Percentiles rank a stretch among this genome's conserved stretches.
These are phyloP conservation scores for Diaporthe sp. DNA, from an alignment of 2,329 filamentous ascomycete species.

Conservation along the genomic window DNA sequence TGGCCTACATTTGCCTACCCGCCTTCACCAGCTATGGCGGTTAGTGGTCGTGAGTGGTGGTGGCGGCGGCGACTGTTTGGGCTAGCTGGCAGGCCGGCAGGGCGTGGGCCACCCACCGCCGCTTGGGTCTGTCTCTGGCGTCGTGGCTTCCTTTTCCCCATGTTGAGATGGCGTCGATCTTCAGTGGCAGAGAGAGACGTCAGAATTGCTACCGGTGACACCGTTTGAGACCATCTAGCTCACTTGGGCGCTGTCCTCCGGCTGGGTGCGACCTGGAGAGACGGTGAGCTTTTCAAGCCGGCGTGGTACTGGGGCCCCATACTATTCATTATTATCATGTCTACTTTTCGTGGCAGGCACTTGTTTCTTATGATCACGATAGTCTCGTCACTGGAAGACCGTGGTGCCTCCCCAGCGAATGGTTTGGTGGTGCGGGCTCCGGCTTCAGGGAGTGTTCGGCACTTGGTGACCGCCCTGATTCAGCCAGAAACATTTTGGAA, in stretches of 20 bases:
- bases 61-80: constrained; percentile 21
- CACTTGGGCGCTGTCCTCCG: background rate
- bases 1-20: background rate
- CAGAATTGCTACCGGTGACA: background rate
- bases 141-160: background rate
- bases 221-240: constrained; percentile 12
- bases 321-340: too few species aligned
- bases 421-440: background rate
- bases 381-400: background rate
- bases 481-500: background rate
- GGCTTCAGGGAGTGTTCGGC: background rate
- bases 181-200: background rate
- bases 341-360: background rate
- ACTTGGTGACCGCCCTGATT: background rate
- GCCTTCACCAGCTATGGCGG: background rate
- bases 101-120: background rate
- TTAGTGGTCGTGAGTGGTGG: background rate
- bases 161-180: background rate
- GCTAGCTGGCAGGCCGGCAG: background rate
- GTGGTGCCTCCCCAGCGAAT: background rate
- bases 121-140: background rate
- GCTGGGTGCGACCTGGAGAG: background rate
- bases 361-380: background rate
- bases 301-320: background rate
- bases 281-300: background rate